A percentile compares a stretch with the other conserved stretches of the same genome.
phyloP scores from a whole-genome alignment of 2,329 filamentous ascomycete genomes.

The Pseudogymnoascus verrucosus region DNA sequence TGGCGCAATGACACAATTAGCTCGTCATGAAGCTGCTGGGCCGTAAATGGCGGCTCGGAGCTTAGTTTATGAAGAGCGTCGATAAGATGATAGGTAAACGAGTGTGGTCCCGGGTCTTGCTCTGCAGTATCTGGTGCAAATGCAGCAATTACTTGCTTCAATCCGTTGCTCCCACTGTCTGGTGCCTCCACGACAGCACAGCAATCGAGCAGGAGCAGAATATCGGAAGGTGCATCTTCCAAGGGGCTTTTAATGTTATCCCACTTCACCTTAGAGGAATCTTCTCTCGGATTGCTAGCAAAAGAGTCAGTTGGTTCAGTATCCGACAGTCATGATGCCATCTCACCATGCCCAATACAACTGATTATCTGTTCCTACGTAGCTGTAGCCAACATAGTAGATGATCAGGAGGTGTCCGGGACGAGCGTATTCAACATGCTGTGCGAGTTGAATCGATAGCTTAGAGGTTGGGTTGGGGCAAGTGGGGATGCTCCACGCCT shows the following conservation, averaged over 20 bases:
- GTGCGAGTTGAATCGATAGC: slow-evolving; percentile 51
- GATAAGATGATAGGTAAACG: slow-evolving; percentile 50
- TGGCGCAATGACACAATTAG: slow-evolving; percentile 32
- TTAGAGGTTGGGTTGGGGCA: slow-evolving; percentile 52
- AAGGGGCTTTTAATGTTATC: slow-evolving; percentile 53
- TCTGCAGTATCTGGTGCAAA: slow-evolving; percentile 43
- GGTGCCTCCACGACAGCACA: slow-evolving; percentile 47
- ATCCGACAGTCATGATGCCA: slow-evolving; percentile 12
- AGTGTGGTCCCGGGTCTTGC: slow-evolving; percentile 39
- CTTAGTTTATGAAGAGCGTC: slow-evolving; percentile 48
- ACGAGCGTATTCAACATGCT: slow-evolving; percentile 49
- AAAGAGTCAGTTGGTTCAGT: slow-evolving; percentile 29
- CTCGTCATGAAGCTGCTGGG: slow-evolving; percentile 50
- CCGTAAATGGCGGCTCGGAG: slow-evolving; percentile 46
- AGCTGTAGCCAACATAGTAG: slow-evolving; percentile 57
- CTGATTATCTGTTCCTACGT: slow-evolving; percentile 49
- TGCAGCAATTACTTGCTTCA: slow-evolving; percentile 57
- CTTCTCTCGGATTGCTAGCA: slow-evolving; percentile 46
- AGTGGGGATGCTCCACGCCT: slow-evolving; percentile 53
- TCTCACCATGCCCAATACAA: slow-evolving; percentile 61
- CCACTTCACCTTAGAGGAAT: slow-evolving; percentile 56
- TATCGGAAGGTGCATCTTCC: slow-evolving; percentile 55
- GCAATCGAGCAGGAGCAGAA: slow-evolving; percentile 55
- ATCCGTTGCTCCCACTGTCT: slow-evolving; percentile 43
- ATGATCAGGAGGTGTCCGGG: slow-evolving; percentile 55